These are phyloP conservation scores for Gossypium stocksii DNA, from an alignment of 345 rosid species.

Conservation along the genomic window DNA sequence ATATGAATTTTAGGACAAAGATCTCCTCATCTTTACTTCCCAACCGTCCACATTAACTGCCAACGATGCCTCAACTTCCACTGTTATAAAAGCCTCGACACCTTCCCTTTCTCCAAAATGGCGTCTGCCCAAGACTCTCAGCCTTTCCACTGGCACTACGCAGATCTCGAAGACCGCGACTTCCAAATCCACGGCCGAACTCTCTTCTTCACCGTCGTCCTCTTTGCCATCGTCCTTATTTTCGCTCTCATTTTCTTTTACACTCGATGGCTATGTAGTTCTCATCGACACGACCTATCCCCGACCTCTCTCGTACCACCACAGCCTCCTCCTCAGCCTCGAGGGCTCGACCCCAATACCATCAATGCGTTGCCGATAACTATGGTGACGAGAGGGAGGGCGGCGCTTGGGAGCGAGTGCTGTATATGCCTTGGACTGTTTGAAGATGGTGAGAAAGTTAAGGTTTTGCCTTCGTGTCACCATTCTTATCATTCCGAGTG, in stretches of 20 bases:
- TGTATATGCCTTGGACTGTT: slow-evolving; percentile 63
- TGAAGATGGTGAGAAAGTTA: slow-evolving; percentile 64
- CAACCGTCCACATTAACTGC: background rate
- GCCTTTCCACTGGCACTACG: slow-evolving; percentile 39
- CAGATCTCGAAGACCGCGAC: slow-evolving; percentile 38
- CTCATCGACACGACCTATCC: background rate
- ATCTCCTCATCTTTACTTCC: background rate
- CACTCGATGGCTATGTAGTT: slow-evolving; percentile 40
- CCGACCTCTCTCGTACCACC: background rate
- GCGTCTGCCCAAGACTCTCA: slow-evolving; percentile 22
- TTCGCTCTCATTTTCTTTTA: slow-evolving; percentile 33
- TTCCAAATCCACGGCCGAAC: slow-evolving; percentile 36
- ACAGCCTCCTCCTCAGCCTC: background rate
- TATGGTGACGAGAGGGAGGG: background rate
- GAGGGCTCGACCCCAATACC: slow-evolving; percentile 24
- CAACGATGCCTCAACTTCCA: background rate
- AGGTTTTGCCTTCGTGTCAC: slow-evolving; percentile 56
- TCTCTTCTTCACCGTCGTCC: slow-evolving; percentile 33
- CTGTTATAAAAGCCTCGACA: background rate
- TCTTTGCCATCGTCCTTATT: slow-evolving; percentile 29
- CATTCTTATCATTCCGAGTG: slow-evolving; percentile 69
- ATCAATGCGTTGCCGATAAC: slow-evolving; percentile 27
- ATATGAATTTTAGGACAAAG: too few species aligned
- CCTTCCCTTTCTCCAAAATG: background rate
- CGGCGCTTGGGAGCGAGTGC: slow-evolving; percentile 33